Evolutionary conservation across 495 filamentous ascomycete species (phyloP), one percentile per base, ranked within the genome.

Genomic region (Podospora fimiseda): DNA sequence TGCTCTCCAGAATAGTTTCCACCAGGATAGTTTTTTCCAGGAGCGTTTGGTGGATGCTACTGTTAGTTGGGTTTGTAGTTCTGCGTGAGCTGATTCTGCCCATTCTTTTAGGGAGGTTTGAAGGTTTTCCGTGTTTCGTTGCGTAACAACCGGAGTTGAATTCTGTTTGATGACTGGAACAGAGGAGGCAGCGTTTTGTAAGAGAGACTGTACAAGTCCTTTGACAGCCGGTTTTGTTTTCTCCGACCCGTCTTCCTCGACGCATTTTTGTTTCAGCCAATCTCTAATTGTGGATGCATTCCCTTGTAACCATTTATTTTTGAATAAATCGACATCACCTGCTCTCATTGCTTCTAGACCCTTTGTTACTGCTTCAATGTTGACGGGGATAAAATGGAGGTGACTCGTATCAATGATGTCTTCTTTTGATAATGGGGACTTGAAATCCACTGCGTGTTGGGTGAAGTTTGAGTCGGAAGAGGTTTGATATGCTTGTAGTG

Each of bases 1-100:
- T 42, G 89, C 88, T 11, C 86, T 84, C 89, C 90, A 96, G 61
- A 95, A 84, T 11, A 98, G 80, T 64, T 94, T 95, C 88, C 88
- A 97, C 93, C 92, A 98, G 9, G 79, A 77, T 1, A 95, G 73
- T 15, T 81, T 84, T 2, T 76, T 74, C 92, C 92, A 97, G 21
- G 77, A 68, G 37, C 70, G 74, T 36, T 80, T 81, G 11, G 77
- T 65, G 59, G 95, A 92, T 3, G 87, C 89, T 27, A 73, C 65
- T 50, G 89, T 84, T 1, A 97, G 82, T 27, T 86, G 78, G 55
- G 84, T 75, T 44, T 87, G 85, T 4, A 97, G 79, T 61, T 98
- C 92, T 1, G 80, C 79, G 62, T 98, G 93, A 1, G 85, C 87
- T 18, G 70, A 68, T 60, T 92, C 82, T 0, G 90, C 85, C 89